Percentiles rank a stretch among this genome's conserved stretches.
Evolutionary conservation across 495 filamentous ascomycete species (phyloP).

Genomic region (Penicillium samsonianum): DNA sequence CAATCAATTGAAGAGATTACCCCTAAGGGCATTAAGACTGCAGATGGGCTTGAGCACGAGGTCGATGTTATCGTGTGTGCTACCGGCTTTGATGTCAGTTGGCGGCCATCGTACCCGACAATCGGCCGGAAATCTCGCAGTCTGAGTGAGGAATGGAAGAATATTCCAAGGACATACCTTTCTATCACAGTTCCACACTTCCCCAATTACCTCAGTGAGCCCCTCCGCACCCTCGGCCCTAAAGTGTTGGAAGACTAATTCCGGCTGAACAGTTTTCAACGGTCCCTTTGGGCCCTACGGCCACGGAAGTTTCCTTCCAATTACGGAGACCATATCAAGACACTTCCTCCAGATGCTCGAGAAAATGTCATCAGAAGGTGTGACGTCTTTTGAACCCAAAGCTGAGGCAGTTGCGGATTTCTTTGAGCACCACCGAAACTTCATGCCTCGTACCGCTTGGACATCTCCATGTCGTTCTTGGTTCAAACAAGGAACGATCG

Average conservation of each 20-base stretch:
- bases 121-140: too few relatives aligned
- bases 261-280: constrained; percentile 28
- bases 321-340: constrained; percentile 39
- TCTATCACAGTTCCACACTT: too few relatives aligned
- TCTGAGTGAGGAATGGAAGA: constrained; percentile 15
- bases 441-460: constrained; percentile 44
- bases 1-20: too few relatives aligned
- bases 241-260: constrained; percentile 29
- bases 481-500: constrained; percentile 38
- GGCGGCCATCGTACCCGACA: too few relatives aligned
- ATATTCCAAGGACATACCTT: constrained; percentile 17
- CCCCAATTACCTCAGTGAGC: constrained; percentile 30
- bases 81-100: too few relatives aligned
- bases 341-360: constrained; percentile 44
- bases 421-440: constrained; percentile 33
- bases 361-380: constrained; percentile 33
- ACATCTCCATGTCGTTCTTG: constrained; percentile 43
- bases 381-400: constrained; percentile 19
- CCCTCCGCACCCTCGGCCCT: constrained; percentile 29
- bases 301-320: constrained; percentile 35
- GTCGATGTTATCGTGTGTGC: too few relatives aligned
- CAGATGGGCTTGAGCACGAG: too few relatives aligned
- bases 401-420: constrained; percentile 38
- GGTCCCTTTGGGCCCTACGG: constrained; percentile 40
- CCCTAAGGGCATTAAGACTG: too few relatives aligned